Conservation (phyloP, 768 basidiomycete species). For the Mycena belliarum region DNA sequence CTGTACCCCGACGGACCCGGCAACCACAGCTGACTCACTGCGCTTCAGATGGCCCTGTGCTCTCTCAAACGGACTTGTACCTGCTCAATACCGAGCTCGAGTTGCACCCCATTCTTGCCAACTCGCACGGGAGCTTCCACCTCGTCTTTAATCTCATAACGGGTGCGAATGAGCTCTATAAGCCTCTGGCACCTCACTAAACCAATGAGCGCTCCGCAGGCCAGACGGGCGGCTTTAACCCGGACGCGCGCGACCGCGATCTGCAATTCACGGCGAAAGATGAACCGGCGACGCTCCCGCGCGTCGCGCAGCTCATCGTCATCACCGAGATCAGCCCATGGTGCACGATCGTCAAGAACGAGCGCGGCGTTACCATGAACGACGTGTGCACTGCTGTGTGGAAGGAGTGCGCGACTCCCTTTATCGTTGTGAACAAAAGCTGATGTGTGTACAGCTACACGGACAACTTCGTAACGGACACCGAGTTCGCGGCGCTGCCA, state of each 20-base stretch:
- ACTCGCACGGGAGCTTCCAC: constrained; percentile 49
- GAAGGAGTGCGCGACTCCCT: constrained; percentile 60
- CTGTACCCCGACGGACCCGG: not conserved
- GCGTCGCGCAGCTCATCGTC: constrained; percentile 58
- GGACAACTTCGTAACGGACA: constrained; percentile 64
- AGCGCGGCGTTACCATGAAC: constrained; percentile 70
- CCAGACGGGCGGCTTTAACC: constrained; percentile 62
- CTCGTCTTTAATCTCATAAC: constrained; percentile 72
- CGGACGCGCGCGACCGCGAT: constrained; percentile 58
- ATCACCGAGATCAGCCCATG: constrained; percentile 68
- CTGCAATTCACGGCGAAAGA: constrained; percentile 53
- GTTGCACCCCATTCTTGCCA: constrained; percentile 71
- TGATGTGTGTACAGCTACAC: constrained; percentile 54
- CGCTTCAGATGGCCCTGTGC: constrained; percentile 69
- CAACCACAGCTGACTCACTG: not conserved
- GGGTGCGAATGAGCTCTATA: constrained; percentile 39
- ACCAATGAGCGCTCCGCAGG: constrained; percentile 36
- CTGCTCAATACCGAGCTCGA: constrained; percentile 70
- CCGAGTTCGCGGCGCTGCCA: constrained; percentile 61
- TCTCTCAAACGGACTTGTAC: constrained; percentile 81
- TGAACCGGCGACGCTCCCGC: constrained; percentile 71
- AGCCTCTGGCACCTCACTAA: not conserved
- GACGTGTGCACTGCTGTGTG: constrained; percentile 75
- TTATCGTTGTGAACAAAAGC: not conserved
- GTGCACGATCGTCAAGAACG: constrained; percentile 76